phyloP scores from a whole-genome alignment of 2,329 filamentous ascomycete species.

The Colletotrichum sublineola region DNA sequence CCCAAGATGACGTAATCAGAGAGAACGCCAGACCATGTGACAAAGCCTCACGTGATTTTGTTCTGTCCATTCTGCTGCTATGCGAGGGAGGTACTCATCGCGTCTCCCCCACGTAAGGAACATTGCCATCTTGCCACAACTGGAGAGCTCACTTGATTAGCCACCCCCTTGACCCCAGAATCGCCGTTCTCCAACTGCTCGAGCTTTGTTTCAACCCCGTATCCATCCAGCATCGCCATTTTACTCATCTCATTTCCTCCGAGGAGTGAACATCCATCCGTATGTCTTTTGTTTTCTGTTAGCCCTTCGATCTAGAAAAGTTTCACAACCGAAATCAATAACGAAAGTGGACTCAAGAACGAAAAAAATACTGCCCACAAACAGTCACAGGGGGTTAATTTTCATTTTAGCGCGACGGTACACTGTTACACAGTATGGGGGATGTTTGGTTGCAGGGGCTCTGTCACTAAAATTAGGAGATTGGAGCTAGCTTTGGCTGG shows the following conservation, averaged over 20 bases:
- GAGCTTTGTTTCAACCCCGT: constrained; percentile 30
- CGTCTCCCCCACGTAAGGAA: constrained; percentile 1
- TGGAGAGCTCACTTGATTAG: constrained; percentile 8
- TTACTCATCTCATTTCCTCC: neutral
- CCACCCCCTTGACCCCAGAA: constrained; percentile 23
- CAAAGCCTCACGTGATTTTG: constrained; percentile 12
- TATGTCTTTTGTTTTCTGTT: neutral
- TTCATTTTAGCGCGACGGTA: neutral
- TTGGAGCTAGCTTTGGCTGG: constrained; percentile 14
- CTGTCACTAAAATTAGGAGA: constrained; percentile 37
- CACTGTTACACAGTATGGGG: neutral
- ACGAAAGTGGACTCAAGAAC: constrained; percentile 27
- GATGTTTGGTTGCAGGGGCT: constrained; percentile 19
- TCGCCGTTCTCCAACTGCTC: constrained; percentile 16
- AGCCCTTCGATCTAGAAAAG: neutral
- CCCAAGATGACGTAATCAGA: constrained; percentile 17
- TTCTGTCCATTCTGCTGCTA: neutral
- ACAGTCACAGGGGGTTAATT: constrained; percentile 2
- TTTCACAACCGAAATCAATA: constrained; percentile 1
- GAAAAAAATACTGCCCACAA: constrained; percentile 28
- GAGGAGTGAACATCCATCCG: neutral
- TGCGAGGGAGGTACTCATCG: neutral
- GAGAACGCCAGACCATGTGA: constrained; percentile 24
- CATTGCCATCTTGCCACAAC: constrained; percentile 8
- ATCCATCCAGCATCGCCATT: constrained; percentile 15